Evolutionary conservation across 805 yeast genomes (phyloP).

Genomic region (Ogataea glucozyma): DNA sequence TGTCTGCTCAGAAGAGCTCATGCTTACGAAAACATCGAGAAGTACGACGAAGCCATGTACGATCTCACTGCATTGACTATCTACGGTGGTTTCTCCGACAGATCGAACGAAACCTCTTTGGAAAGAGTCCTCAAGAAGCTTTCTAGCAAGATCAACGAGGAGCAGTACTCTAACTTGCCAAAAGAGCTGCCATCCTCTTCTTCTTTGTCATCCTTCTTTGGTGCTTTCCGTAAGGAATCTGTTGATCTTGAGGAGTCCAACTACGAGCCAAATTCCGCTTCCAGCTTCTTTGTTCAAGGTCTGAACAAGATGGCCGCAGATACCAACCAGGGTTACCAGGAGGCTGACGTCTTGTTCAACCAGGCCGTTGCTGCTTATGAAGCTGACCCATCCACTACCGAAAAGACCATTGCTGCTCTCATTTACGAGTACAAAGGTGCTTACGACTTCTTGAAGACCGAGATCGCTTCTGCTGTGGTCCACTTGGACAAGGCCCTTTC

Average conservation of each 20-base stretch:
- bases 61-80: slow-evolving; percentile 89
- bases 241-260: slow-evolving; percentile 46
- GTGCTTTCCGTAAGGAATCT: slow-evolving; percentile 68
- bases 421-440: slow-evolving; percentile 86
- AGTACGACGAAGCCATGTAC: slow-evolving; percentile 81
- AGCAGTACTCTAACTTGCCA: slow-evolving; percentile 50
- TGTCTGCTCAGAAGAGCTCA: slow-evolving; percentile 91
- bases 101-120: slow-evolving; percentile 73
- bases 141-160: slow-evolving; percentile 71
- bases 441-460: slow-evolving; percentile 78
- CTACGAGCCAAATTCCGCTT: slow-evolving; percentile 59
- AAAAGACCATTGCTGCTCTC: slow-evolving; percentile 51
- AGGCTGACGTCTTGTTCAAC: slow-evolving; percentile 56
- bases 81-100: slow-evolving; percentile 74
- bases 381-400: slow-evolving; percentile 39
- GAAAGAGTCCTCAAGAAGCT: slow-evolving; percentile 85
- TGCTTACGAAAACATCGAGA: slow-evolving; percentile 81
- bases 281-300: slow-evolving; percentile 64
- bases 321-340: slow-evolving; percentile 59
- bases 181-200: slow-evolving; percentile 77
- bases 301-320: slow-evolving; percentile 49
- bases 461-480: slow-evolving; percentile 61
- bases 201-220: slow-evolving; percentile 81
- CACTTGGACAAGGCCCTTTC: slow-evolving; percentile 66
- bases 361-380: slow-evolving; percentile 54